A percentile compares a stretch with the other conserved stretches of the same genome.
Evolutionary conservation across 129 eudicot genomes (phyloP).

Genomic region (Centaurea solstitialis): DNA sequence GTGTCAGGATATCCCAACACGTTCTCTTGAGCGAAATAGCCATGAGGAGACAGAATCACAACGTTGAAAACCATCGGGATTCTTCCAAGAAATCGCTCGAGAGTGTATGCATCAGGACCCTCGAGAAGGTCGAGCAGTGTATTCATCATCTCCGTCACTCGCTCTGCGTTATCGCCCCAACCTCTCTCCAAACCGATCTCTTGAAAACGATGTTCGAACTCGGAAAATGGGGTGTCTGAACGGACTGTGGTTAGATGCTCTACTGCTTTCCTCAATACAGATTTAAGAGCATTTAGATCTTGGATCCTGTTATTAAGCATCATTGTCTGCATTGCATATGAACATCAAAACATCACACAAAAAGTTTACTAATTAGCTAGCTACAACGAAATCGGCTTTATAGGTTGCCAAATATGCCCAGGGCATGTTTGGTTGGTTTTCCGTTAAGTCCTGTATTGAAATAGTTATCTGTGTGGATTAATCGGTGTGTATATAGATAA

Average conservation of each 20-base stretch:
- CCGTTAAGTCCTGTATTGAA: no score
- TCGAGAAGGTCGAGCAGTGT: slow-evolving; percentile 90
- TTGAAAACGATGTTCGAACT: slow-evolving; percentile 74
- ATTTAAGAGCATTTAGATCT: slow-evolving; percentile 63
- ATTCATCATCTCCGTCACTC: slow-evolving; percentile 75
- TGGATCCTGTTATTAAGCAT: slow-evolving; percentile 88
- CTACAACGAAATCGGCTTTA: no score
- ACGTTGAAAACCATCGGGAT: slow-evolving; percentile 97
- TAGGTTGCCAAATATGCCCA: no score
- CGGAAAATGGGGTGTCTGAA: slow-evolving; percentile 58
- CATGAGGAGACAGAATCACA: slow-evolving; percentile 98
- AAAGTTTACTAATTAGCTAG: no score
- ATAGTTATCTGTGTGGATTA: no score
- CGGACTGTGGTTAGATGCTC: slow-evolving; percentile 72
- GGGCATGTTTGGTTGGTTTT: no score
- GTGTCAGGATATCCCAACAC: slow-evolving; percentile 97
- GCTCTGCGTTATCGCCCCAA: slow-evolving; percentile 84
- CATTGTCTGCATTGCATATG: slow-evolving; percentile 52
- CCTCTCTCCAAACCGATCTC: slow-evolving; percentile 97
- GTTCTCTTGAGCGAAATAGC: slow-evolving; percentile 97
- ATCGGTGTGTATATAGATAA: no score
- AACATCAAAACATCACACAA: not conserved
- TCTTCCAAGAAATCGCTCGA: slow-evolving; percentile 85
- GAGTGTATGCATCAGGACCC: slow-evolving; percentile 91
- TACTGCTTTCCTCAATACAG: slow-evolving; percentile 73